A percentile compares a stretch with the other conserved stretches of the same genome.
Evolutionary conservation across 768 basidiomycete genomes (phyloP).

Genomic region (Mycena pura): DNA sequence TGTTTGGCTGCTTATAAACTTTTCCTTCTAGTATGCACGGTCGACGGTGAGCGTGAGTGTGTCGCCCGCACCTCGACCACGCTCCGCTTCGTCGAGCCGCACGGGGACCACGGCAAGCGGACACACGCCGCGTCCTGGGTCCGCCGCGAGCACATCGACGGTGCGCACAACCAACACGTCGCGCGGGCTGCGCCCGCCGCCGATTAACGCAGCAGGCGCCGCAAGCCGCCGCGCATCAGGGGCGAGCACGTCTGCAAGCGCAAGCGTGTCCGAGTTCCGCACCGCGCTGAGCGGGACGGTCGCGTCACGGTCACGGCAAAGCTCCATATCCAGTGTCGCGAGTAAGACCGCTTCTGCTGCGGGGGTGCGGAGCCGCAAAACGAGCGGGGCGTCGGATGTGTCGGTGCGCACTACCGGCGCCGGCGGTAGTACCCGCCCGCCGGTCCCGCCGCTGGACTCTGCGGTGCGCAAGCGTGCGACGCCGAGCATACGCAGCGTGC

Average conservation of each 20-base stretch:
- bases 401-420: constrained; percentile 24
- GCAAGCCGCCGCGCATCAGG: constrained; percentile 5
- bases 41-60: constrained; percentile 18
- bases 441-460: constrained; percentile 38
- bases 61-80: constrained; percentile 20
- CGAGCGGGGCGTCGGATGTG: constrained; percentile 24
- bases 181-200: constrained; percentile 16
- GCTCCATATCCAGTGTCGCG: constrained; percentile 40
- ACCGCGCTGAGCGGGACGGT: constrained; percentile 31
- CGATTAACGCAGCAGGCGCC: not conserved
- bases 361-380: constrained; percentile 14
- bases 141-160: constrained; percentile 26
- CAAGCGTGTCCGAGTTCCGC: constrained; percentile 28
- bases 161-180: constrained; percentile 20
- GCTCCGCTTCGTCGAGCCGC: constrained; percentile 15
- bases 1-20: too few species aligned
- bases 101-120: constrained; percentile 1
- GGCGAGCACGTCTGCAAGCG: constrained; percentile 20
- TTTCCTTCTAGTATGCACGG: constrained; percentile 16
- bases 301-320: constrained; percentile 42
- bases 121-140: constrained; percentile 5
- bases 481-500: constrained; percentile 30
- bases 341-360: constrained; percentile 21
- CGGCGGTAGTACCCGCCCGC: not conserved
- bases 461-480: constrained; percentile 38